Percentiles rank a stretch among this genome's conserved stretches.
These are phyloP conservation scores for Escallonia rubra DNA, from an alignment of 129 eudicot genomes.

Conservation along the genomic window DNA sequence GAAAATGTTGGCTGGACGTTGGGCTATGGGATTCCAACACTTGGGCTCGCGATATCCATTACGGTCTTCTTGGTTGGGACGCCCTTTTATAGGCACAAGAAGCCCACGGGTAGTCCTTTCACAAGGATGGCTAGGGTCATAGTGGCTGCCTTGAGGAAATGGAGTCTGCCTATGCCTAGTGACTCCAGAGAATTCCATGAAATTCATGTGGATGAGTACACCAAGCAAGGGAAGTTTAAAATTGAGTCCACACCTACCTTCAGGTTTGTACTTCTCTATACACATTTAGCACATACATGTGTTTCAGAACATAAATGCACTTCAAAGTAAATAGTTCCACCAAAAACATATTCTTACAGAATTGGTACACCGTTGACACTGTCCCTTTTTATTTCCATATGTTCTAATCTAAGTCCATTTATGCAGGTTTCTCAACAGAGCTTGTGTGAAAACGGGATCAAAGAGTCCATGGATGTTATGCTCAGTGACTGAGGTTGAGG, in stretches of 20 bases:
- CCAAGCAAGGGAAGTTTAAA: slow-evolving; percentile 37
- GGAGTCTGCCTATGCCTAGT: slow-evolving; percentile 44
- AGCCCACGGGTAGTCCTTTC: slow-evolving; percentile 64
- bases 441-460: slow-evolving; percentile 49
- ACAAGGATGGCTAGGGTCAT: slow-evolving; percentile 68
- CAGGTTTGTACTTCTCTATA: slow-evolving; percentile 32
- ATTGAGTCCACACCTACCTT: slow-evolving; percentile 61
- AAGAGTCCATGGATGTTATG: slow-evolving; percentile 49
- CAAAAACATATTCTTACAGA: no score
- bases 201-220: slow-evolving; percentile 42
- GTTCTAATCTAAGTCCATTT: not conserved
- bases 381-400: no score
- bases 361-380: no score
- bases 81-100: slow-evolving; percentile 61
- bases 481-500: slow-evolving; percentile 82
- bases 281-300: not conserved
- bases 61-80: slow-evolving; percentile 54
- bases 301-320: not conserved
- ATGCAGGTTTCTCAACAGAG: slow-evolving; percentile 61
- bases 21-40: slow-evolving; percentile 78
- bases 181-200: slow-evolving; percentile 63
- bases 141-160: slow-evolving; percentile 50
- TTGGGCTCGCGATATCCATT: slow-evolving; percentile 48
- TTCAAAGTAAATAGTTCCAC: no score
- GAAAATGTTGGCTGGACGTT: slow-evolving; percentile 92